Evolutionary conservation across 1,284 basidiomycete genomes (phyloP).

Genomic region (Irpex sp.): DNA sequence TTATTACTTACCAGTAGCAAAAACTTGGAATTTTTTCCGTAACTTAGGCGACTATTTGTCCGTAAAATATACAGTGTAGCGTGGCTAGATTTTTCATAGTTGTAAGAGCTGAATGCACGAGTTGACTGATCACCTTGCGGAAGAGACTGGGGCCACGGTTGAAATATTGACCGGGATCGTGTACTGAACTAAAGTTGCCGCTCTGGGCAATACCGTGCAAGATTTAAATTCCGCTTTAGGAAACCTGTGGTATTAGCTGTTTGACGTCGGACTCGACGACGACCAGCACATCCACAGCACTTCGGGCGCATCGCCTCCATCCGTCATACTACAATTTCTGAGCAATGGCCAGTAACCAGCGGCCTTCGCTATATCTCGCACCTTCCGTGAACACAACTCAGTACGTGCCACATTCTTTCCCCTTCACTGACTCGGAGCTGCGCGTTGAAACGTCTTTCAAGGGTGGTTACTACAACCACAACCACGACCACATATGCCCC

Average conservation of each 20-base stretch:
- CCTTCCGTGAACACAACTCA: slow-evolving; percentile 77
- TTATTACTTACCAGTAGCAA: too few species aligned
- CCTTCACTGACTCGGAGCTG: slow-evolving; percentile 19
- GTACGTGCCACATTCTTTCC: slow-evolving; percentile 37
- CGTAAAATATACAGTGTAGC: too few species aligned
- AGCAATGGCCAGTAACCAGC: slow-evolving; percentile 50
- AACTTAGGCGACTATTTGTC: too few species aligned
- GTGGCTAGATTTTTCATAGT: too few species aligned
- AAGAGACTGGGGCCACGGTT: too few species aligned
- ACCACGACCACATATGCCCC: slow-evolving; percentile 83
- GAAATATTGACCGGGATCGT: too few species aligned
- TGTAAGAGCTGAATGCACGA: too few species aligned
- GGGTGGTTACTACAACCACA: slow-evolving; percentile 81
- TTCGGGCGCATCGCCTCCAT: slow-evolving; percentile 13
- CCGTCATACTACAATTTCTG: slow-evolving; percentile 17
- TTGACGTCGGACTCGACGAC: slow-evolving; percentile 7
- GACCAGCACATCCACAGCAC: slow-evolving; percentile 6
- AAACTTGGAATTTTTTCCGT: too few species aligned
- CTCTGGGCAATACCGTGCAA: background rate
- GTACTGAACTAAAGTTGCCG: background rate
- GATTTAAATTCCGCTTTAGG: slow-evolving; percentile 9
- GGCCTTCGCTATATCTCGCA: slow-evolving; percentile 63
- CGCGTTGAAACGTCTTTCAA: slow-evolving; percentile 28
- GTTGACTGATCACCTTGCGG: too few species aligned
- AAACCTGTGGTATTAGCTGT: slow-evolving; percentile 6